Base-by-base conservation (phyloP, 2,329 filamentous ascomycete species). In the Colletotrichum spinosum region DNA sequence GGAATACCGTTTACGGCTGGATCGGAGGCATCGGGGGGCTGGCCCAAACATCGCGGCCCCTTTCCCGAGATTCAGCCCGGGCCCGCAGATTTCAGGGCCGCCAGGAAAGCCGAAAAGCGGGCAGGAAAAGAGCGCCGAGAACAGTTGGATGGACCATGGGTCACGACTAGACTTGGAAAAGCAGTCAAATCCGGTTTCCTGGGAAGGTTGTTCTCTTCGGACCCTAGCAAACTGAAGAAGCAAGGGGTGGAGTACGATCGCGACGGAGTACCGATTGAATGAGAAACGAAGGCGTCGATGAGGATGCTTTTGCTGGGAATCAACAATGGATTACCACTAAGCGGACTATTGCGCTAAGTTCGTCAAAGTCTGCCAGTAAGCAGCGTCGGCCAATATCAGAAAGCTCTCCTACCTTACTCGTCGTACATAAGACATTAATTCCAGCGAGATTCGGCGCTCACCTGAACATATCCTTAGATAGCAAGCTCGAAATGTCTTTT, bases 91-190 rank as follows among this genome's bases (percentile, higher is more conserved):
- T 37, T 54, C n/a, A 67, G 64, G 48, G 61, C 54, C n/a, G 52
- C 57, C 8, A 54, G 62, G 13, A 59, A 68, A 25, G 58, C 64
- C 11, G 38, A 70, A n/a, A 54, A 61, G 49, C 52, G 67, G 25
- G 57, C 70, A 9, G 61, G 67, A 9, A 46, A 61, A 8, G 39
- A 62, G 8, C 42, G 41, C 1, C n/a, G n/a, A 15, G 15, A 48
- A 2, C 37, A 48, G 12, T 25, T 33, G 3, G 34, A 15, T 2
- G 39, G 25, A n/a, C 50, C 41, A 0, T 8, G 46, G 1, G 9
- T 52, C 35, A 7, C 37, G 4, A 11, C 54, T 3, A 34, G 5
- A 2, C 7, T 55, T 13, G 6, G 8, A 1, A 12, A 42, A 5
- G 41, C 41, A 2, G n/a, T 53, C 35, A 61, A 54, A 13, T 33